Evolutionary conservation across 2,329 filamentous ascomycete species (phyloP).

Genomic region (Scolecobasidium constrictum): DNA sequence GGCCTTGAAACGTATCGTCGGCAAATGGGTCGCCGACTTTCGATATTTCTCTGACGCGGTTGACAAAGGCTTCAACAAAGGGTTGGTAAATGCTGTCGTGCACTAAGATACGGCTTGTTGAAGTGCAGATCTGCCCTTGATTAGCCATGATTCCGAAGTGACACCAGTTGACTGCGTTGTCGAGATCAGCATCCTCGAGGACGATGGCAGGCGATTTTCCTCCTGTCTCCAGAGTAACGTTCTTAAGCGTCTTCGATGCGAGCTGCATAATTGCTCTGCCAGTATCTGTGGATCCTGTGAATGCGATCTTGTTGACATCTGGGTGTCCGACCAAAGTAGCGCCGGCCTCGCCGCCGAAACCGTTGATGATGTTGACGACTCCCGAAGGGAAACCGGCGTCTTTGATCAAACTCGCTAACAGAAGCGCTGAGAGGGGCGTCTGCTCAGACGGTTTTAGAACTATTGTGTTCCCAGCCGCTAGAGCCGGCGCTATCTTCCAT

Average conservation of each 20-base stretch:
- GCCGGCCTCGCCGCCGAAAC: slow-evolving; percentile 56
- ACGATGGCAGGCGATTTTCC: slow-evolving; percentile 48
- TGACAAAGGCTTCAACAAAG: slow-evolving; percentile 53
- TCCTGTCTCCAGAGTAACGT: slow-evolving; percentile 50
- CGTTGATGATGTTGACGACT: slow-evolving; percentile 67
- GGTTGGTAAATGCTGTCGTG: slow-evolving; percentile 48
- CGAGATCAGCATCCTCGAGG: slow-evolving; percentile 47
- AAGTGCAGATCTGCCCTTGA: slow-evolving; percentile 49
- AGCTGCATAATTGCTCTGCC: slow-evolving; percentile 67
- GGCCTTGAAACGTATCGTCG: slow-evolving; percentile 61
- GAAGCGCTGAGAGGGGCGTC: slow-evolving; percentile 45
- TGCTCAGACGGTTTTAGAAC: slow-evolving; percentile 49
- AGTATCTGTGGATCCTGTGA: slow-evolving; percentile 65
- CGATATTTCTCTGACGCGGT: slow-evolving; percentile 46
- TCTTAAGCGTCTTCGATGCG: slow-evolving; percentile 53
- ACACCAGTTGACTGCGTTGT: slow-evolving; percentile 56
- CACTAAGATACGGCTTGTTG: slow-evolving; percentile 46
- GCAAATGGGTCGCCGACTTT: slow-evolving; percentile 62
- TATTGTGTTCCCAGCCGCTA: slow-evolving; percentile 46
- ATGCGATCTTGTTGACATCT: slow-evolving; percentile 65
- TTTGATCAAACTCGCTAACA: slow-evolving; percentile 55
- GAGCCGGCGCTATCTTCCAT: slow-evolving; percentile 64
- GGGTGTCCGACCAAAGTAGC: slow-evolving; percentile 56
- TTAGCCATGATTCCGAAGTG: slow-evolving; percentile 50
- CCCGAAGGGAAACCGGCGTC: slow-evolving; percentile 70